phyloP scores from a whole-genome alignment of 2,329 filamentous ascomycete species.

The Epicoccum sorghinum region DNA sequence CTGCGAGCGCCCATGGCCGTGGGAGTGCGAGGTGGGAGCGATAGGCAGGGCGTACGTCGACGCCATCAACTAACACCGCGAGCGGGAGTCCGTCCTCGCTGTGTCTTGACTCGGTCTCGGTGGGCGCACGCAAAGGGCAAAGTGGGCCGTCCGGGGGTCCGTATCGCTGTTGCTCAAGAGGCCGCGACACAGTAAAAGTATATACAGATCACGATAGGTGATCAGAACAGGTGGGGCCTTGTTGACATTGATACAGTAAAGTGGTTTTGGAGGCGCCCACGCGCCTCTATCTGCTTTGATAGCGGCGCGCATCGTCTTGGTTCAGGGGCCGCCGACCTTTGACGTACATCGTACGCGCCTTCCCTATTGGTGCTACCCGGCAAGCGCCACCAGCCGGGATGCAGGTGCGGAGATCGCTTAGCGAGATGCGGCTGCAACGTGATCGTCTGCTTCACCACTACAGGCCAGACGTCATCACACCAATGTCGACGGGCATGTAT shows the following conservation, averaged over 20 bases:
- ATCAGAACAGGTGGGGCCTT: constrained; percentile 16
- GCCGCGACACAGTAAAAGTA: background rate
- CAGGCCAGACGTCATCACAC: constrained; percentile 22
- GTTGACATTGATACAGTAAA: constrained; percentile 15
- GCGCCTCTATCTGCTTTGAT: constrained; percentile 25
- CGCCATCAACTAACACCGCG: constrained; percentile 45
- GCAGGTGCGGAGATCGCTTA: constrained; percentile 11
- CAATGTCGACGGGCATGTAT: constrained; percentile 25
- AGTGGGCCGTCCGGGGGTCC: constrained; percentile 12
- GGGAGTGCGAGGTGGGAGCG: constrained; percentile 38
- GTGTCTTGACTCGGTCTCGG: constrained; percentile 28
- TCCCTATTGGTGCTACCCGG: constrained; percentile 18
- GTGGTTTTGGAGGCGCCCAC: constrained; percentile 11
- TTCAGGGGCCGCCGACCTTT: constrained; percentile 18
- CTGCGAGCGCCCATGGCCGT: constrained; percentile 48
- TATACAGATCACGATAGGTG: constrained; percentile 6
- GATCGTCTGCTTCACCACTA: constrained; percentile 18
- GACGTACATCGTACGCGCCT: constrained; percentile 18
- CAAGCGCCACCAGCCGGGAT: constrained; percentile 8
- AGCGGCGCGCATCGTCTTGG: constrained; percentile 15
- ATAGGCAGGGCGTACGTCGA: constrained; percentile 54
- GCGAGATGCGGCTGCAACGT: constrained; percentile 22
- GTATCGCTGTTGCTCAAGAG: constrained; percentile 6
- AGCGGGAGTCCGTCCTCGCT: constrained; percentile 22
- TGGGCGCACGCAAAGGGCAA: constrained; percentile 19